These are phyloP conservation scores for Scheffersomyces coipomensis DNA, from an alignment of 805 yeast genomes.

Conservation along the genomic window DNA sequence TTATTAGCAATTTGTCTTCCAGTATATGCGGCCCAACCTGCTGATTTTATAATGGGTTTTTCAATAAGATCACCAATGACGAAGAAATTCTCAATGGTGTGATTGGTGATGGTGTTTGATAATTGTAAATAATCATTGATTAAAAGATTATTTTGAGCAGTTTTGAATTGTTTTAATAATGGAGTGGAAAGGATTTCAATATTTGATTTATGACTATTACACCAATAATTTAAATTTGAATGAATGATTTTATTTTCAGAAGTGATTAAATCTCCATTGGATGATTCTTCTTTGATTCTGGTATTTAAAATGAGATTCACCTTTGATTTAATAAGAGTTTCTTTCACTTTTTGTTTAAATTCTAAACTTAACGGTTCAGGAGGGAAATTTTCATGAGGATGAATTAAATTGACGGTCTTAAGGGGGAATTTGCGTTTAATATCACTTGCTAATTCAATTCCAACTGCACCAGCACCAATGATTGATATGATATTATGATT, in stretches of 20 bases:
- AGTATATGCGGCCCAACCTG: conserved; percentile 46
- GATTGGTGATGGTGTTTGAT: conserved; percentile 12
- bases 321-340: conserved; percentile 26
- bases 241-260: conserved; percentile 23
- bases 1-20: conserved; percentile 40
- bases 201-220: conserved; percentile 32
- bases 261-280: conserved; percentile 25
- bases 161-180: conserved; percentile 21
- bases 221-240: conserved; percentile 35
- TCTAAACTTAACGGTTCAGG: conserved; percentile 34
- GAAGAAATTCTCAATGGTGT: conserved; percentile 24
- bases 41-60: conserved; percentile 39
- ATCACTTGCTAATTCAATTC: conserved; percentile 42
- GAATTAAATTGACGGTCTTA: conserved; percentile 34
- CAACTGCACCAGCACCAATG: conserved; percentile 47
- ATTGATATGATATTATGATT: conserved; percentile 36
- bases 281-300: conserved; percentile 26
- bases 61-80: conserved; percentile 40
- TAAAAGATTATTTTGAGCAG: conserved; percentile 24
- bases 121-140: conserved; percentile 39
- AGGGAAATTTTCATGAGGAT: conserved; percentile 35
- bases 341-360: conserved; percentile 23
- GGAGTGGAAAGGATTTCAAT: conserved; percentile 21
- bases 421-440: conserved; percentile 30
- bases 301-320: conserved; percentile 28